phyloP scores from a whole-genome alignment of 139 green algal genomes.

The Haematococcus sp. region DNA sequence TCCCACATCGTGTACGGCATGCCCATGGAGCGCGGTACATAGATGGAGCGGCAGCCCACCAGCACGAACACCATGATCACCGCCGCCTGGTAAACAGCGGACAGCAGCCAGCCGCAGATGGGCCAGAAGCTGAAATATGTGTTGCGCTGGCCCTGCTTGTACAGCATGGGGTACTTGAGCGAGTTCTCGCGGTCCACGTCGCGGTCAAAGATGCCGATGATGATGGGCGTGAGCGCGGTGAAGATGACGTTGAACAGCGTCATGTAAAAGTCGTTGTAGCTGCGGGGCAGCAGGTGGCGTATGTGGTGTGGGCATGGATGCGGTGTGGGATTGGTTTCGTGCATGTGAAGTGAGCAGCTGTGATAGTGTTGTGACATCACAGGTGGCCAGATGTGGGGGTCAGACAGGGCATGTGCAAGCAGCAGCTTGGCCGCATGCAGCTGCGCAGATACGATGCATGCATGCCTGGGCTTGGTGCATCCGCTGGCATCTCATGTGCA shows the following conservation, averaged over 20 bases:
- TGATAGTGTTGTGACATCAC: too few relatives aligned
- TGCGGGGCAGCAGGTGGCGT: too few relatives aligned
- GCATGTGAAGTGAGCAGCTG: too few relatives aligned
- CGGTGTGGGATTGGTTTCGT: too few relatives aligned
- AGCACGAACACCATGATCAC: conserved; percentile 51
- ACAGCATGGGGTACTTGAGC: conserved; percentile 49
- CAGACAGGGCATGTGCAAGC: too few relatives aligned
- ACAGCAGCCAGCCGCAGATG: conserved; percentile 56
- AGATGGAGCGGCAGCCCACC: conserved; percentile 14
- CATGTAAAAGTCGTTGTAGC: conserved; percentile 72
- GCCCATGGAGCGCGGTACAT: conserved; percentile 12
- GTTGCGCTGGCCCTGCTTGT: conserved; percentile 63
- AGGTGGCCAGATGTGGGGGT: too few relatives aligned
- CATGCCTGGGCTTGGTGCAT: too few relatives aligned
- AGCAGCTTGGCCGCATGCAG: too few relatives aligned
- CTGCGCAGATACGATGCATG: conserved; percentile 16
- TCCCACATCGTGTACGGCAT: conserved; percentile 44
- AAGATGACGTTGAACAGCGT: conserved; percentile 76
- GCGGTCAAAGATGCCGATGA: conserved; percentile 65
- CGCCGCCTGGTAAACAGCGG: conserved; percentile 44
- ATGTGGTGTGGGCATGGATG: too few relatives aligned
- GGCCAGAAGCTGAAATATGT: conserved; percentile 56
- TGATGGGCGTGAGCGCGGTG: conserved; percentile 59
- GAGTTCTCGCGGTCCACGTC: conserved; percentile 55
- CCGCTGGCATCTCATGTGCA: too few relatives aligned